Percentiles rank a stretch among this genome's conserved stretches.
These are phyloP conservation scores for Sporopachydermia quercuum DNA, from an alignment of 805 yeast genomes.

Conservation along the genomic window DNA sequence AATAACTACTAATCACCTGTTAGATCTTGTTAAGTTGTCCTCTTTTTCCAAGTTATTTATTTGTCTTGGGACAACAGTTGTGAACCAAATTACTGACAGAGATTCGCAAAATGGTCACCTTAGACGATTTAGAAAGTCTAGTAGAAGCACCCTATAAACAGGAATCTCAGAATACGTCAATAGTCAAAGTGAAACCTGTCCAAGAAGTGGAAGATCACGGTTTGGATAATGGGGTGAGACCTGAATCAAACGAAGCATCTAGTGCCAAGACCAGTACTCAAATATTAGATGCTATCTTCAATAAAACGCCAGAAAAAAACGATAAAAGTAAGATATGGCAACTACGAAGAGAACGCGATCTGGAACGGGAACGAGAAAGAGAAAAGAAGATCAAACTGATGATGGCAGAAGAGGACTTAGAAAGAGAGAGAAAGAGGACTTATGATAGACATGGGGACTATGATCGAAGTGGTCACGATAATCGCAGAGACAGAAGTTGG, in stretches of 20 bases:
- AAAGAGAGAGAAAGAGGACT: slow-evolving; percentile 1
- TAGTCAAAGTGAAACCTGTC: no score
- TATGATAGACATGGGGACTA: not conserved
- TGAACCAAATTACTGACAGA: no score
- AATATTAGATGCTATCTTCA: not conserved
- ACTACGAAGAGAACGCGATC: not conserved
- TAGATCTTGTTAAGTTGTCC: no score
- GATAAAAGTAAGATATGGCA: not conserved
- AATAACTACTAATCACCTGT: no score
- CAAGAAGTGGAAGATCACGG: not conserved
- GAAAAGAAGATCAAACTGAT: slow-evolving; percentile 18
- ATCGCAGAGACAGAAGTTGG: slow-evolving; percentile 1
- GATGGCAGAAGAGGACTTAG: slow-evolving; percentile 1
- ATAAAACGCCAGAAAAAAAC: not conserved
- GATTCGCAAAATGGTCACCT: slow-evolving; percentile 28
- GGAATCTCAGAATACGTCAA: not conserved
- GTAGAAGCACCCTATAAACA: slow-evolving; percentile 16
- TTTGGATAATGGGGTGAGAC: not conserved
- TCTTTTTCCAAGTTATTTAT: no score
- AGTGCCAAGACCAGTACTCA: not conserved
- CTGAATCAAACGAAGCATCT: not conserved
- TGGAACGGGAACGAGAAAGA: slow-evolving; percentile 15
- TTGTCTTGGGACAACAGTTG: no score
- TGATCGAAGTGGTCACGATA: no score
- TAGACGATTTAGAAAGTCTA: slow-evolving; percentile 35